Base-by-base conservation (phyloP, 108 stramenopile species). In the Skeletonema grethae region DNA sequence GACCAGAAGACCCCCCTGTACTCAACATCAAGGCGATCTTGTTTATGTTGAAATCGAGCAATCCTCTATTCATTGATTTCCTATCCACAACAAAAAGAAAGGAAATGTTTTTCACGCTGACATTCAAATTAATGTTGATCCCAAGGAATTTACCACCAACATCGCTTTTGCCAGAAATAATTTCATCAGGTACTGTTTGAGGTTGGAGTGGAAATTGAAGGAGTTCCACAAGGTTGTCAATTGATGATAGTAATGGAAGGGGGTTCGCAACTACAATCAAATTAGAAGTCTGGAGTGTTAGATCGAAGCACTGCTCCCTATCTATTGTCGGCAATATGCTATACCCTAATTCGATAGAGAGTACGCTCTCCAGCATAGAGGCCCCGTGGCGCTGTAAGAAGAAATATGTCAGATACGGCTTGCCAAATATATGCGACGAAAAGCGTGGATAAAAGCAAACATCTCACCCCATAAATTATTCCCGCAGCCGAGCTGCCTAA, bases 401-500 rank as follows among this genome's bases (percentile, higher is more conserved):
- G 13, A 12, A 48, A 12, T 4, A 30, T 1, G 65, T 28, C 25
- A 45, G 34, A 50, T 28, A 31, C 28, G 39, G 53, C 28, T 50
- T 45, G 4, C 9, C 22, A 20, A 7, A 15, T 16, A 31, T 18
- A 32, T 18, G 8, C 10, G 1, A 18, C 0, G 6, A 55, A 35
- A 68, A 34, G 0, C 2, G 2, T 34, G 35, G 29, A 46, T 64
- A 28, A 11, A 29, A 32, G 2, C 62, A 22, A 59, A 28, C 15
- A 63, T 11, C 75, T 15, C 61, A 75, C 75, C 66, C 57, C 71
- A 50, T 77, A 77, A 8, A 71, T 2, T 7, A 77, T 62, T 43
- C 76, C 76, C 32, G 62, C 61, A 6, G 48, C 29, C 28, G 0
- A 4, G 22, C 38, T 50, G n/a, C 71, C 31, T 5, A 7, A 2